phyloP scores from a whole-genome alignment of 495 filamentous ascomycete genomes.

The Penicillium ucsense region DNA sequence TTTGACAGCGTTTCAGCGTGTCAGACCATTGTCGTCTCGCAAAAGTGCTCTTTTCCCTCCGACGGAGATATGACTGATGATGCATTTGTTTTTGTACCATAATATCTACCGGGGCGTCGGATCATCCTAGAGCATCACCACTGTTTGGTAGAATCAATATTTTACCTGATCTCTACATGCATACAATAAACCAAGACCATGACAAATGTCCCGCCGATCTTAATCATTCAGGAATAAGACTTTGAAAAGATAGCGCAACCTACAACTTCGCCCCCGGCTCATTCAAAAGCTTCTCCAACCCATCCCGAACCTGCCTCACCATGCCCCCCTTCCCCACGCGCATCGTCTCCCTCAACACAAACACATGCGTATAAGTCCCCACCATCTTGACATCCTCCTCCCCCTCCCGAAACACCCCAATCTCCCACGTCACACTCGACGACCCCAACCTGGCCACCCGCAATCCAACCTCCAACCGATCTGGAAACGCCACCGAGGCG shows the following conservation, averaged over 20 bases:
- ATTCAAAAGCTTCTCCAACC: slow-evolving; percentile 39
- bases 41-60: slow-evolving; percentile 14
- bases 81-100: background rate
- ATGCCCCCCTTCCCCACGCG: slow-evolving; percentile 47
- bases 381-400: slow-evolving; percentile 72
- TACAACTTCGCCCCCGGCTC: slow-evolving; percentile 17
- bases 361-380: slow-evolving; percentile 83
- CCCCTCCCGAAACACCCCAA: slow-evolving; percentile 74
- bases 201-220: too few species aligned
- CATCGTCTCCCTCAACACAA: slow-evolving; percentile 64
- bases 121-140: too few species aligned
- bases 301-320: slow-evolving; percentile 31
- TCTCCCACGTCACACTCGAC: slow-evolving; percentile 87
- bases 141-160: too few species aligned
- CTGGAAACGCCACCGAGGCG: slow-evolving; percentile 71
- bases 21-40: slow-evolving; percentile 5
- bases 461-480: slow-evolving; percentile 68
- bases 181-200: too few species aligned
- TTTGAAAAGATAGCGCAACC: background rate
- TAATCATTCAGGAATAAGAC: too few species aligned
- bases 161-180: too few species aligned
- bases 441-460: slow-evolving; percentile 75
- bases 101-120: background rate
- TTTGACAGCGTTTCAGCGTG: slow-evolving; percentile 18
- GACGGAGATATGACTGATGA: background rate